A percentile compares a stretch with the other conserved stretches of the same genome.
Conservation (phyloP, 495 filamentous ascomycete genomes). For the Bacidia gigantensis region DNA sequence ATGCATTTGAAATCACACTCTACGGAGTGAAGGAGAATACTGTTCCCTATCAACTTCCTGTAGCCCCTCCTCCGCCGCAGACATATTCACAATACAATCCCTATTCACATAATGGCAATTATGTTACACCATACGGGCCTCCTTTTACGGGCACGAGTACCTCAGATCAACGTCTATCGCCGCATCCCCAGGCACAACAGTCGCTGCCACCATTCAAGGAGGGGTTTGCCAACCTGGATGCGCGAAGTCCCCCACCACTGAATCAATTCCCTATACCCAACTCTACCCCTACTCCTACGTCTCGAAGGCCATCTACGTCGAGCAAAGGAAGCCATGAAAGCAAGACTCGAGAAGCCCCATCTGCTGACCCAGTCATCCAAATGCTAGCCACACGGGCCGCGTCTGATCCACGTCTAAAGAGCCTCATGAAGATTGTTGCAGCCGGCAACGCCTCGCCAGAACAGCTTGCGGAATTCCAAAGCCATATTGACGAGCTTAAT, state of each 20-base stretch:
- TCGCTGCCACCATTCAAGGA: constrained; percentile 17
- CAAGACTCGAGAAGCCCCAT: constrained; percentile 18
- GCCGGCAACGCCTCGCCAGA: constrained; percentile 65
- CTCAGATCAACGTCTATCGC: constrained; percentile 9
- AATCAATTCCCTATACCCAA: constrained; percentile 1
- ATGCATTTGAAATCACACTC: constrained; percentile 76
- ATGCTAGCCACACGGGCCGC: constrained; percentile 79
- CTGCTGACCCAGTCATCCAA: constrained; percentile 85
- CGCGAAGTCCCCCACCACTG: constrained; percentile 6
- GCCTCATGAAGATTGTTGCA: constrained; percentile 92
- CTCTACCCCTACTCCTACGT: constrained; percentile 12
- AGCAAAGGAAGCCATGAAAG: constrained; percentile 1
- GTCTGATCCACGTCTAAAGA: constrained; percentile 74
- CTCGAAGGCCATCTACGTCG: constrained; percentile 4
- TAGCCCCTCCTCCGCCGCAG: constrained; percentile 31
- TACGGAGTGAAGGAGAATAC: constrained; percentile 67
- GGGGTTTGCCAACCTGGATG: constrained; percentile 14
- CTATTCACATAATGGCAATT: constrained; percentile 22
- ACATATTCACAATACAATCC: constrained; percentile 14
- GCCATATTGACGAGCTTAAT: constrained; percentile 83
- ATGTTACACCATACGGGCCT: constrained; percentile 21
- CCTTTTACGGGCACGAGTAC: constrained; percentile 9
- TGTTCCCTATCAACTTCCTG: constrained; percentile 30
- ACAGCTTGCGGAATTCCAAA: constrained; percentile 78
- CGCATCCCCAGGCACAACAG: constrained; percentile 5